A percentile compares a stretch with the other conserved stretches of the same genome.
phyloP scores from a whole-genome alignment of 176 grass and related monocot species.

The Saccharum spontaneum region DNA sequence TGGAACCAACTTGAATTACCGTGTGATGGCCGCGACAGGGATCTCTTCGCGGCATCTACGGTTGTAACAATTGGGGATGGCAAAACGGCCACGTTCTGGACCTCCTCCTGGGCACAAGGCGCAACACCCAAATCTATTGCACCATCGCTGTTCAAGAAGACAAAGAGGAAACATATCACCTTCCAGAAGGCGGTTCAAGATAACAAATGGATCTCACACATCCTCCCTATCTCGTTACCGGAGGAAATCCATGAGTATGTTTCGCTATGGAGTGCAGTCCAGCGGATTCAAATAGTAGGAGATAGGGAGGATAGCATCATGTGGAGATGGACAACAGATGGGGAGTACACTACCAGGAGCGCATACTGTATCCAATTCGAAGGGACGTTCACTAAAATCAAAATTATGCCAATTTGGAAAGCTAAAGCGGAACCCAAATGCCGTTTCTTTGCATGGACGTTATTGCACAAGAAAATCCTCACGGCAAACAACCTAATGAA shows the following conservation, averaged over 20 bases:
- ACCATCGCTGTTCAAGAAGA: not conserved
- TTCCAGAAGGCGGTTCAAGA: accelerated
- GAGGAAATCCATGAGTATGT: not conserved
- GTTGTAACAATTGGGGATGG: accelerated
- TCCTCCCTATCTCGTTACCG: accelerated
- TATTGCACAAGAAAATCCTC: too few species aligned
- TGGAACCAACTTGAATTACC: accelerated
- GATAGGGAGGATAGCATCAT: accelerated
- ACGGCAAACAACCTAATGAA: too few species aligned
- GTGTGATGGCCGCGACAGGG: accelerated
- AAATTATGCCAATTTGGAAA: not conserved
- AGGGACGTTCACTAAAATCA: too few species aligned
- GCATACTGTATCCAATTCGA: too few species aligned
- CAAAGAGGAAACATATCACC: not conserved
- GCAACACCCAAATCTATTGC: accelerated
- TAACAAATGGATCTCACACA: accelerated
- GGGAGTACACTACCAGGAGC: not conserved
- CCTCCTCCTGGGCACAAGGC: accelerated
- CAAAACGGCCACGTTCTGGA: not conserved
- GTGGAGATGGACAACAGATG: not conserved
- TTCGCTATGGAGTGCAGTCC: accelerated
- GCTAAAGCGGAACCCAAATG: too few species aligned
- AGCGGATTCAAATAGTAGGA: accelerated
- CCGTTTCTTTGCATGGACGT: too few species aligned
- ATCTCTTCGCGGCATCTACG: accelerated